phyloP scores from a whole-genome alignment of 1,139 yeast genomes.

The Debaryomyces psychrophilus region DNA sequence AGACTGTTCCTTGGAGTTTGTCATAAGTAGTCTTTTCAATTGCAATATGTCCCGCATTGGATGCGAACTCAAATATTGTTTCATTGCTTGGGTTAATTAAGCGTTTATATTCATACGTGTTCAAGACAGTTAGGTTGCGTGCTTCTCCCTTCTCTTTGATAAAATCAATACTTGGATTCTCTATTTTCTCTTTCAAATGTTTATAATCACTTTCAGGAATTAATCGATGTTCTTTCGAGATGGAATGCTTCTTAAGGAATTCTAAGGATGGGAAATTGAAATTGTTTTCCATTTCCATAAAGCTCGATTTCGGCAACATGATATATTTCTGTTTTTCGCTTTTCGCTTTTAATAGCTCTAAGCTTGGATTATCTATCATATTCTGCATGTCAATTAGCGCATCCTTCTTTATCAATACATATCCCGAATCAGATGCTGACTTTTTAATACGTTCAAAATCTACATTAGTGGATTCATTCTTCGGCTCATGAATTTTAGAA shows the following conservation, averaged over 20 bases:
- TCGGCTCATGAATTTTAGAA: neutral
- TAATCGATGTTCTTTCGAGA: conserved; percentile 21
- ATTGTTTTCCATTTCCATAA: conserved; percentile 10
- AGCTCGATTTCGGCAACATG: conserved; percentile 3
- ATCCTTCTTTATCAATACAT: conserved; percentile 6
- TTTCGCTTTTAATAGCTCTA: conserved; percentile 22
- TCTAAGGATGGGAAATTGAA: conserved; percentile 25
- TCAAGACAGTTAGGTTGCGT: conserved; percentile 23
- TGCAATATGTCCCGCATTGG: conserved; percentile 18
- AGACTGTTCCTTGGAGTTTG: conserved; percentile 4
- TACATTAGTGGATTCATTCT: conserved; percentile 20
- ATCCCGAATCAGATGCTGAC: conserved; percentile 3
- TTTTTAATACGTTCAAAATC: conserved; percentile 24
- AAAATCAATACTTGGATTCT: conserved; percentile 23
- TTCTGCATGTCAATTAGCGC: conserved; percentile 5
- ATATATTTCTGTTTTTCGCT: conserved; percentile 12
- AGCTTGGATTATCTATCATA: conserved; percentile 21
- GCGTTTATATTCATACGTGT: conserved; percentile 16
- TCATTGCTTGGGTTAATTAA: conserved; percentile 23
- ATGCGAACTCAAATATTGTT: conserved; percentile 18
- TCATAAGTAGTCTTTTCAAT: conserved; percentile 14
- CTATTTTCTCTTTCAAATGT: conserved; percentile 15
- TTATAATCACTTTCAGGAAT: conserved; percentile 26
- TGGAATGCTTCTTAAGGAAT: conserved; percentile 20
- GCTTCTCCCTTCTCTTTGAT: conserved; percentile 25